Conservation (phyloP, 2,329 filamentous ascomycete species). For the Hymenoscyphus salicellus region DNA sequence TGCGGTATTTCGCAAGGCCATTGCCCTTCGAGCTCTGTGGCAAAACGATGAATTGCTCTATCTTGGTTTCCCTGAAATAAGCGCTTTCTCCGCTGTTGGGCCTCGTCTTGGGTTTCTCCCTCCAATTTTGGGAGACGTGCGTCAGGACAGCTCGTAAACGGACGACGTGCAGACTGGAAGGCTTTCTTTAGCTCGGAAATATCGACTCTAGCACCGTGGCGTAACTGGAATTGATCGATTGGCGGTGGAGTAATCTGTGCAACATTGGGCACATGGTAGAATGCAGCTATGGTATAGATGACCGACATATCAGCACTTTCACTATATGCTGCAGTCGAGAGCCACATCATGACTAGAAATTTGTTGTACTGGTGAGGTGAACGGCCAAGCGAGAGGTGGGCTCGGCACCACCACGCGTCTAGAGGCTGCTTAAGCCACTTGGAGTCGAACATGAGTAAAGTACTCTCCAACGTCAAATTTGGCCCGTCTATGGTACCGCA, state of each 20-base stretch:
- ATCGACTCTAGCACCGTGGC: constrained; percentile 4
- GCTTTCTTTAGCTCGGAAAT: neutral
- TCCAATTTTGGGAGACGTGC: neutral
- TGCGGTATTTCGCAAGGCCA: neutral
- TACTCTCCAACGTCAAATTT: neutral
- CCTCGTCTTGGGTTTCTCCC: neutral
- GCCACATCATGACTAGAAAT: constrained; percentile 33
- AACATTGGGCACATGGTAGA: constrained; percentile 23
- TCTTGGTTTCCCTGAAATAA: neutral
- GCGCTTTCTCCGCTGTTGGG: neutral
- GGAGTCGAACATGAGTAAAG: neutral
- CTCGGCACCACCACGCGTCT: neutral
- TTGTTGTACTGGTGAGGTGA: constrained; percentile 14
- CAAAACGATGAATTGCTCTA: neutral
- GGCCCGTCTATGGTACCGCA: neutral
- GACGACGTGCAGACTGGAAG: neutral
- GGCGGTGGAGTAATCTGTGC: constrained; percentile 5
- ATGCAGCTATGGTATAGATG: constrained; percentile 29
- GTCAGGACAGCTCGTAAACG: constrained; percentile 4
- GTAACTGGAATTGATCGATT: constrained; percentile 13
- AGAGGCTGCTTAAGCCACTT: neutral
- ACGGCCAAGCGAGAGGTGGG: constrained; percentile 18
- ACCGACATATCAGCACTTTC: constrained; percentile 21
- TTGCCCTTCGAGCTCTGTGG: neutral
- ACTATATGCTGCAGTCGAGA: constrained; percentile 28